Percentiles rank a stretch among this genome's conserved stretches.
These are phyloP conservation scores for Ceratocystiopsis sp. DNA, from an alignment of 2,329 filamentous ascomycete species.

Conservation along the genomic window DNA sequence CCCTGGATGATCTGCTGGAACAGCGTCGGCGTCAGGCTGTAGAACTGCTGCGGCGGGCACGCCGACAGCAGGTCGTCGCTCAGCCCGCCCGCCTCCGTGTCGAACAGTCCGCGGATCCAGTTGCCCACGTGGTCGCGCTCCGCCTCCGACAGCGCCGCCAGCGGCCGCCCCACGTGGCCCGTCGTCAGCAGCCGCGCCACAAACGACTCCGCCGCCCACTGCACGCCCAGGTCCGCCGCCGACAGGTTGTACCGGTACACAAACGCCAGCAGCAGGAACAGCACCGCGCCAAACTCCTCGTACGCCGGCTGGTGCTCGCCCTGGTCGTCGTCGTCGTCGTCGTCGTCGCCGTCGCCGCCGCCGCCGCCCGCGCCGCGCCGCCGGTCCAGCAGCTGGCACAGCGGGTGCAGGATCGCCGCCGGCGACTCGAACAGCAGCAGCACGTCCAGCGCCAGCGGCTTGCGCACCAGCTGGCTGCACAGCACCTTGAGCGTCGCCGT, in stretches of 20 bases:
- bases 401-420: slow-evolving; percentile 49
- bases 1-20: slow-evolving; percentile 62
- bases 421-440: slow-evolving; percentile 60
- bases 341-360: slow-evolving; percentile 37
- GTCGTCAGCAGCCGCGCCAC: slow-evolving; percentile 47
- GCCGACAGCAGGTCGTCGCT: slow-evolving; percentile 69
- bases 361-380: slow-evolving; percentile 31
- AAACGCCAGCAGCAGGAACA: slow-evolving; percentile 57
- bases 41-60: slow-evolving; percentile 70
- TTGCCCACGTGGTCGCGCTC: slow-evolving; percentile 50
- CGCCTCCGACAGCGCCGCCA: slow-evolving; percentile 43
- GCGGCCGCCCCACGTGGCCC: slow-evolving; percentile 36
- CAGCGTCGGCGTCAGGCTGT: slow-evolving; percentile 57
- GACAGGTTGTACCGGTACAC: slow-evolving; percentile 58
- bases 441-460: slow-evolving; percentile 55
- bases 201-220: slow-evolving; percentile 41
- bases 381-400: slow-evolving; percentile 59
- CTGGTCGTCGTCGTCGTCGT: slow-evolving; percentile 34
- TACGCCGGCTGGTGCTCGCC: slow-evolving; percentile 73
- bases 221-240: slow-evolving; percentile 44
- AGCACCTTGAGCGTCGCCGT: slow-evolving; percentile 65
- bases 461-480: slow-evolving; percentile 56
- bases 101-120: slow-evolving; percentile 66
- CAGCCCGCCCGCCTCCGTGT: slow-evolving; percentile 54
- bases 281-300: slow-evolving; percentile 65